Evolutionary conservation across 345 rosid species (phyloP).

Genomic region (Aurinia saxatilis): DNA sequence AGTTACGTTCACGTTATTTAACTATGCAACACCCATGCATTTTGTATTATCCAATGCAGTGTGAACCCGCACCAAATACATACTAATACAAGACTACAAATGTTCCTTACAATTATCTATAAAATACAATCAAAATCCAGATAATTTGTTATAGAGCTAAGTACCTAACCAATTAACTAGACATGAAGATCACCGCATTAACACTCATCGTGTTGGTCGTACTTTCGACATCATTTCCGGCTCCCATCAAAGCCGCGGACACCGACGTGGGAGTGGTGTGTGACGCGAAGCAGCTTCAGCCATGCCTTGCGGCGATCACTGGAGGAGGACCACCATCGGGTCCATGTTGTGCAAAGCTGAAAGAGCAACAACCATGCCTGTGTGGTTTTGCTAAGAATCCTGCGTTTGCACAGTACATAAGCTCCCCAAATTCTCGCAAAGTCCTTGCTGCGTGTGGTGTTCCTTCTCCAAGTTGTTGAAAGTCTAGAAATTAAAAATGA

Average conservation of each 20-base stretch:
- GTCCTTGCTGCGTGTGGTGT: slow-evolving; percentile 40
- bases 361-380: slow-evolving; percentile 56
- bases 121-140: background rate
- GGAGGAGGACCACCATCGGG: slow-evolving; percentile 33
- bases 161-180: background rate
- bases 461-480: slow-evolving; percentile 44
- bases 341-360: slow-evolving; percentile 49
- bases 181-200: slow-evolving; percentile 17
- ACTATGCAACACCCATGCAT: slow-evolving; percentile 9
- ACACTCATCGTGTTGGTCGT: background rate
- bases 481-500: background rate
- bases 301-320: slow-evolving; percentile 41
- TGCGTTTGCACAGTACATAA: slow-evolving; percentile 29
- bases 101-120: background rate
- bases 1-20: slow-evolving; percentile 23
- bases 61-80: slow-evolving; percentile 3
- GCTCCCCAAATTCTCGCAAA: slow-evolving; percentile 44
- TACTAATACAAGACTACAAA: slow-evolving; percentile 1
- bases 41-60: slow-evolving; percentile 1
- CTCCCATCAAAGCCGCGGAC: slow-evolving; percentile 8
- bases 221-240: slow-evolving; percentile 7
- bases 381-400: slow-evolving; percentile 56
- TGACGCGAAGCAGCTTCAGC: slow-evolving; percentile 40
- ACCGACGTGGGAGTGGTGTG: slow-evolving; percentile 38
- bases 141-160: background rate